phyloP scores from a whole-genome alignment of 2,329 filamentous ascomycete species.

The Aureobasidium leucospermi region DNA sequence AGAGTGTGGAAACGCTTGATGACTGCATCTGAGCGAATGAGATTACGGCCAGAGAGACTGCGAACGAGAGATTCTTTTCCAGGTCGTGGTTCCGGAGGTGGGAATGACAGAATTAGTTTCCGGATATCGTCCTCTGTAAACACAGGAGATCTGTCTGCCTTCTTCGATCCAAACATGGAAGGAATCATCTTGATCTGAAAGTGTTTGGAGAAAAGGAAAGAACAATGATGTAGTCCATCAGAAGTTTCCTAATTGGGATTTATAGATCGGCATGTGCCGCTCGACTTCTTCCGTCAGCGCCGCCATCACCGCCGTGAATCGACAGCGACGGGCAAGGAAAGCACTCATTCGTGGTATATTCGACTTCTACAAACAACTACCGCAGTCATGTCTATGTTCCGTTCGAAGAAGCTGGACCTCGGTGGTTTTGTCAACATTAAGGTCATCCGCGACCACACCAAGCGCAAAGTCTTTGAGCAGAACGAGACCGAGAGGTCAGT shows the following conservation, averaged over 20 bases:
- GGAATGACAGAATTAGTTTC: constrained; percentile 4
- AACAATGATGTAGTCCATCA: neutral
- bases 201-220: neutral
- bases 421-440: constrained; percentile 81
- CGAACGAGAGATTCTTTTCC: constrained; percentile 4
- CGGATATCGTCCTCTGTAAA: constrained; percentile 10
- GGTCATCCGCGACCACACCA: constrained; percentile 89
- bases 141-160: neutral
- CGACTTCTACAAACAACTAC: neutral
- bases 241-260: constrained; percentile 7
- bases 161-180: neutral
- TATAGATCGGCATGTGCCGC: neutral
- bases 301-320: neutral
- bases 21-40: constrained; percentile 8
- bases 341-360: neutral
- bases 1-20: constrained; percentile 8
- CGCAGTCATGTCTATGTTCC: constrained; percentile 55
- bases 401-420: constrained; percentile 82
- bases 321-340: constrained; percentile 1
- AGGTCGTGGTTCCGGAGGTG: constrained; percentile 4
- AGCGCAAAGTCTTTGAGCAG: constrained; percentile 85
- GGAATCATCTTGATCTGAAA: neutral
- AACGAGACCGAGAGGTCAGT: constrained; percentile 76
- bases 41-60: constrained; percentile 7
- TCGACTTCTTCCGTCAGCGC: neutral